Base-by-base conservation (phyloP, 371 early-diverging fungal species). In the Choanephora cucurbitarum region DNA sequence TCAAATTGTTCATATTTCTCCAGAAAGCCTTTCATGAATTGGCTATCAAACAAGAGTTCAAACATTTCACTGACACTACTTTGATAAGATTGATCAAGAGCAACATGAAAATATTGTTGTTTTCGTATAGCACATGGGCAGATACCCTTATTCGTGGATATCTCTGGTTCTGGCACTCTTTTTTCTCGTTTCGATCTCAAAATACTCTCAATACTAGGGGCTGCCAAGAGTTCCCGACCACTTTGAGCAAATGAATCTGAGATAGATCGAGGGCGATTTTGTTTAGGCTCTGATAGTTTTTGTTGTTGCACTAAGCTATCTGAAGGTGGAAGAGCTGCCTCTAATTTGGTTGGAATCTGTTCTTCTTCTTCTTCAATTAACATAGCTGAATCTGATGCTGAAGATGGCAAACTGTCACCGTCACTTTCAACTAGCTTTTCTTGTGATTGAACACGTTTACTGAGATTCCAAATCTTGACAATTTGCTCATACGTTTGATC, bases 401-500 rank as follows among this genome's bases (percentile, higher is more conserved):
- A 28, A 28, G 60, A 60, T 18, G 42, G 39, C 10, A 47, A 14
- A 21, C 54, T 60, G 33, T 49, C 51, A 3, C 19, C 33, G 5
- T 48, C 56, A 32, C 18, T n/a, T 48, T 28, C 33, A 8, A 31
- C 17, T 48, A 32, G 14, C 46, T 43, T 5, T 51, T 34, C 34
- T 5, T 48, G 52, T 41, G 62, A 44, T 10, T 57, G 33, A 15
- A 42, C 42, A 21, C 43, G 47, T 49, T 49, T 62, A 18, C 44
- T 49, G 10, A 60, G 49, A 73, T 68, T 80, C 92, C 92, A 93
- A 32, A 90, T 58, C 10, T 87, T 83, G 47, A 79, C 71, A 5
- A 93, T 70, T 51, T 85, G 79, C 57, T 84, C 84, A 60, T 84
- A 90, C 0, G 89, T 89, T 51, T 85, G 77, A 57, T 93, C 93